Evolutionary conservation across 1,284 basidiomycete genomes (phyloP).

Genomic region (Golubevia sp.): DNA sequence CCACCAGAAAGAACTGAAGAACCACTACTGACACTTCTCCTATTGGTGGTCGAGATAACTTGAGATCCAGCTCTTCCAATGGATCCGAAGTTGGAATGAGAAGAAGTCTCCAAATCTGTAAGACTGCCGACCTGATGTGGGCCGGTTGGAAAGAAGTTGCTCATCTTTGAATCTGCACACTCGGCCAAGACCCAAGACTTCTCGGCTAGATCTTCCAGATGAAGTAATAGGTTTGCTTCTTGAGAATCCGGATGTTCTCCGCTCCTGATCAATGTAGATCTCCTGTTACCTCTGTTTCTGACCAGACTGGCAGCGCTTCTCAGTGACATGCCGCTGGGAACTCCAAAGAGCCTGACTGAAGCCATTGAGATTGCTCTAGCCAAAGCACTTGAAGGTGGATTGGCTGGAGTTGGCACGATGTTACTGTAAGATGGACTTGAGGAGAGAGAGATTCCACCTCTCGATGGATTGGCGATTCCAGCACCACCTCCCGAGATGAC

Average conservation of each 20-base stretch:
- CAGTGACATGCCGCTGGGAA: constrained; percentile 42
- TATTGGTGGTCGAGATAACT: neutral
- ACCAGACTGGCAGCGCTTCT: constrained; percentile 39
- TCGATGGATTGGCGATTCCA: neutral
- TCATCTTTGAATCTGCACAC: constrained; percentile 53
- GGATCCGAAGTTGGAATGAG: neutral
- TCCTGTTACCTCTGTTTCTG: constrained; percentile 22
- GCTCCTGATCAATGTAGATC: constrained; percentile 15
- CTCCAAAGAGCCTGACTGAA: constrained; percentile 38
- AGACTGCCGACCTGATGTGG: constrained; percentile 33
- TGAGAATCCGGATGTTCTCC: constrained; percentile 19
- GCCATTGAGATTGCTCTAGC: constrained; percentile 57
- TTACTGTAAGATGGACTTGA: neutral
- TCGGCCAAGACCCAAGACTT: constrained; percentile 55
- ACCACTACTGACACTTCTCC: neutral
- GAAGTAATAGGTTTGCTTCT: constrained; percentile 25
- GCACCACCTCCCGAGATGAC: neutral
- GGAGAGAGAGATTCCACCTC: neutral
- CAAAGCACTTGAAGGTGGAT: constrained; percentile 15
- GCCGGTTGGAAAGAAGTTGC: constrained; percentile 29
- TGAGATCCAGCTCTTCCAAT: neutral
- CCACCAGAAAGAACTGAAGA: neutral
- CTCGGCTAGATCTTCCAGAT: constrained; percentile 46
- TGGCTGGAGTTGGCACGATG: neutral
- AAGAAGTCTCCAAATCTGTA: neutral